Percentiles rank a stretch among this genome's conserved stretches.
These are phyloP conservation scores for Dactylella cylindrospora DNA, from an alignment of 2,329 filamentous ascomycete species.

Conservation along the genomic window DNA sequence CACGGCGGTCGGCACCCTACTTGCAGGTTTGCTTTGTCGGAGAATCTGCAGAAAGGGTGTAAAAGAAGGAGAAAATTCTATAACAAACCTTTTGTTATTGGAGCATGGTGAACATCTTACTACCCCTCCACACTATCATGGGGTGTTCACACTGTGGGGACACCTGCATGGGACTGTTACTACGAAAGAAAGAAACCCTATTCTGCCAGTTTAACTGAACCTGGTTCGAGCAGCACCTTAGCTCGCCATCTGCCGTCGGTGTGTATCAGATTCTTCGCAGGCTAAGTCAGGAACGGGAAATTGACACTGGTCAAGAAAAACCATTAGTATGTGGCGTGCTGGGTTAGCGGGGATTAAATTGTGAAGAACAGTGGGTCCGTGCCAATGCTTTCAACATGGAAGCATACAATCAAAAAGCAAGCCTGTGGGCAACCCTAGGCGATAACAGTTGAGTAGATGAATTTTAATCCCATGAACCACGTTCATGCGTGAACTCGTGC, in stretches of 20 bases:
- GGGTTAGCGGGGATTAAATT: conserved; percentile 2
- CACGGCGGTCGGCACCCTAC: neutral
- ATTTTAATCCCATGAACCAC: conserved; percentile 6
- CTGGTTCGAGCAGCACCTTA: conserved; percentile 10
- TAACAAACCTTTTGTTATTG: too few species aligned
- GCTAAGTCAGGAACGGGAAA: conserved; percentile 34
- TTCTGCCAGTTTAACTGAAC: conserved; percentile 28
- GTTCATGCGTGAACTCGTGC: neutral
- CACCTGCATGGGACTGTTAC: too few species aligned
- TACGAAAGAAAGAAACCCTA: too few species aligned
- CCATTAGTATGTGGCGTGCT: conserved; percentile 29
- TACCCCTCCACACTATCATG: conserved; percentile 1
- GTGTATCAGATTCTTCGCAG: conserved; percentile 16
- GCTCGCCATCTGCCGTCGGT: conserved; percentile 14
- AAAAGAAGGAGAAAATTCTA: conserved; percentile 20
- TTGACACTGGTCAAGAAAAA: conserved; percentile 7
- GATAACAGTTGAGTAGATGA: conserved; percentile 12
- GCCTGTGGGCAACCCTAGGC: neutral
- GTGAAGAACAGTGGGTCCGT: conserved; percentile 7
- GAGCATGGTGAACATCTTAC: too few species aligned
- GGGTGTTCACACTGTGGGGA: too few species aligned
- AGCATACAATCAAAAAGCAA: neutral
- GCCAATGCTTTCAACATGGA: neutral
- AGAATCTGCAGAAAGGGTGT: conserved; percentile 42
- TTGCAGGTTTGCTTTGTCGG: conserved; percentile 28